A percentile compares a stretch with the other conserved stretches of the same genome.
Evolutionary conservation across 2,329 filamentous ascomycete genomes (phyloP).

Genomic region (Neonectria neomacrospora): DNA sequence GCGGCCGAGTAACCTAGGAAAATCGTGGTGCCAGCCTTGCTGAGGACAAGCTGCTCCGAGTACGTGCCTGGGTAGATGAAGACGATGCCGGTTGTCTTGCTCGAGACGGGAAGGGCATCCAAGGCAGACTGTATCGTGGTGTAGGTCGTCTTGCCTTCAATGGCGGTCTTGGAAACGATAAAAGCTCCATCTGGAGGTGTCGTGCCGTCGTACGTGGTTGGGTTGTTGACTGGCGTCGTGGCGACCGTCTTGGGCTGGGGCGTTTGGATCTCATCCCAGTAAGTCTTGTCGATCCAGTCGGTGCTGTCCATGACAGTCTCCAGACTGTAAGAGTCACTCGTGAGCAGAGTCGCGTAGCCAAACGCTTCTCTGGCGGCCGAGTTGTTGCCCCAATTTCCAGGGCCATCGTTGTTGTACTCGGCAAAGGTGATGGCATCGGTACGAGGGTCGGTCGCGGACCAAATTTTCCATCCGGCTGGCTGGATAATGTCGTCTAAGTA

Average conservation of each 20-base stretch:
- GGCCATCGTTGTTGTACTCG: constrained; percentile 69
- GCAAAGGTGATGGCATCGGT: constrained; percentile 66
- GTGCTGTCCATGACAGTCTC: constrained; percentile 36
- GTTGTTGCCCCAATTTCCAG: constrained; percentile 42
- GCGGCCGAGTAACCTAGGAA: constrained; percentile 37
- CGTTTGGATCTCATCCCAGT: constrained; percentile 38
- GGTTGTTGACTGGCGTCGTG: constrained; percentile 40
- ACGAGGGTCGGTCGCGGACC: constrained; percentile 65
- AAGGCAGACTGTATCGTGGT: constrained; percentile 45
- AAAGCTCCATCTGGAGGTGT: constrained; percentile 53
- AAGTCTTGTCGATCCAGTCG: constrained; percentile 41
- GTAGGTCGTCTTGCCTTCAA: constrained; percentile 38
- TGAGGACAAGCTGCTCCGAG: constrained; percentile 58
- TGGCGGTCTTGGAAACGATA: constrained; percentile 50
- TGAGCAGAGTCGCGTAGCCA: constrained; percentile 37
- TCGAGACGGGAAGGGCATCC: constrained; percentile 33
- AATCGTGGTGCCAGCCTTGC: constrained; percentile 30
- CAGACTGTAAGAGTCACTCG: constrained; percentile 33
- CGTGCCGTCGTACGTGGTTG: constrained; percentile 51
- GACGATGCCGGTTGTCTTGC: constrained; percentile 44
- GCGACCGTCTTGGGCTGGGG: constrained; percentile 26
- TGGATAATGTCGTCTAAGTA: constrained; percentile 52
- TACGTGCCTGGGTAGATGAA: constrained; percentile 62
- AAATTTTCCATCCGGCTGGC: constrained; percentile 56
- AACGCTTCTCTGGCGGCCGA: constrained; percentile 30